Evolutionary conservation across 805 yeast species (phyloP), one percentile per base, ranked within the genome.

Genomic region (Huiozyma sinensis): DNA sequence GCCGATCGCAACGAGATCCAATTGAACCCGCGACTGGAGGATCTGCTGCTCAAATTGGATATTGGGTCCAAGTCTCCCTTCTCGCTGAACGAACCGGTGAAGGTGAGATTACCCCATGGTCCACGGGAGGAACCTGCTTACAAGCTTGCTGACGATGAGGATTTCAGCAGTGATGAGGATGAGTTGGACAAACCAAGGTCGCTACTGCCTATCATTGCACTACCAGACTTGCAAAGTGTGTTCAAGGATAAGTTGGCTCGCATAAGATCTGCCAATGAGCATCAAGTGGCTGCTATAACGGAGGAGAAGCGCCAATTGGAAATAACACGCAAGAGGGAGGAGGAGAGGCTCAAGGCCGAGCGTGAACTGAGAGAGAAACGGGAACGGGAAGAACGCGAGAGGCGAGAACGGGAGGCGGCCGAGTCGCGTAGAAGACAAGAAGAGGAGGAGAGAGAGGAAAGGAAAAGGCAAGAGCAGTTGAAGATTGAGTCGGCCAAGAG

Each of bases 381-480:
- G 31, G 53, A 49, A 43, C 52, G 43, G 24, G 48, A 53, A 33
- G 46, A 44, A 30, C 47, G 39, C 33, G 43, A 47, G 41, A 47
- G 50, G 37, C 50, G 44, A 32, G 50, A 50, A 40, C 44, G 44
- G 17, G 48, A 52, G 47, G 36, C 41, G 35, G 40, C 46, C 42
- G 52, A 47, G 33, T 38, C 48, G 33, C 47, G 50, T 44, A 45
- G 41, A 34, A 55, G 50, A 57, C 63, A 51, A 51, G 61, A 49
- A 48, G 54, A 41, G 54, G 59, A 42, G 48, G 47, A 43, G 28
- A 31, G 33, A 31, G 33, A 31, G n/a, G 33, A 31, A 11, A 47
- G 48, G 12, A 52, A 48, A 12, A 48, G 55, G 42, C 53, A 49
- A 35, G 56, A 53, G 36, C 53, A 50, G 28, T 46, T 34, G 24